Percentiles rank a stretch among this genome's conserved stretches.
Conservation (phyloP, 345 rosid species). For the Orychophragmus violaceus region DNA sequence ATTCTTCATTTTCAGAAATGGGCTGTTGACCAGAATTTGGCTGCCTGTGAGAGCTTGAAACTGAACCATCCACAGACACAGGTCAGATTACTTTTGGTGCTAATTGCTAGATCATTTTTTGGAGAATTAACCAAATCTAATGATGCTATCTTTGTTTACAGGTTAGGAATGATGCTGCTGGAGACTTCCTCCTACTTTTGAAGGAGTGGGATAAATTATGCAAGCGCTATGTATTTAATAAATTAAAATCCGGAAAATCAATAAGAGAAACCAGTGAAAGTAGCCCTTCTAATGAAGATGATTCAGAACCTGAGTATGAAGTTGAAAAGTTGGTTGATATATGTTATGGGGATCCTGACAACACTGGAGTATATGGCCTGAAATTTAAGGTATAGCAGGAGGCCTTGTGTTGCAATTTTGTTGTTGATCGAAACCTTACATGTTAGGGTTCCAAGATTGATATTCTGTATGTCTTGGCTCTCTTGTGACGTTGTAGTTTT, state of each 20-base stretch:
- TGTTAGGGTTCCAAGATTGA: background rate
- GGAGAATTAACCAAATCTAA: conserved; percentile 9
- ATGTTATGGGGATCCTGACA: conserved; percentile 71
- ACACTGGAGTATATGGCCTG: conserved; percentile 57
- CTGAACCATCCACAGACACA: conserved; percentile 75
- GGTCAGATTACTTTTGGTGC: conserved; percentile 36
- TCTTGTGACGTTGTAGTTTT: conserved; percentile 31
- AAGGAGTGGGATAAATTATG: conserved; percentile 84
- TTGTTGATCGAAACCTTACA: conserved; percentile 8
- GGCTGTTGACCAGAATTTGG: conserved; percentile 66
- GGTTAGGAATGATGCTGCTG: conserved; percentile 88
- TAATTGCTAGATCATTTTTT: conserved; percentile 1
- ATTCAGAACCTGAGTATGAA: conserved; percentile 44
- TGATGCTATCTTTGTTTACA: conserved; percentile 25
- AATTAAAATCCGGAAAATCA: conserved; percentile 25
- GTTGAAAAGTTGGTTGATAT: conserved; percentile 68
- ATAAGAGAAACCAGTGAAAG: conserved; percentile 15
- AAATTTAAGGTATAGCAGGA: conserved; percentile 61
- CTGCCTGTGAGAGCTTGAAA: conserved; percentile 82
- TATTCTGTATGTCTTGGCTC: conserved; percentile 18
- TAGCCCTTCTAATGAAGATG: conserved; percentile 35
- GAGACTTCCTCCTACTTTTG: conserved; percentile 71
- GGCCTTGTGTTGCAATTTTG: conserved; percentile 7
- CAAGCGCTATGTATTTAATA: conserved; percentile 40
- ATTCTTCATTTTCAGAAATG: conserved; percentile 55